These are phyloP conservation scores for Albifimbria verrucaria DNA, from an alignment of 2,329 filamentous ascomycete species.

Conservation along the genomic window DNA sequence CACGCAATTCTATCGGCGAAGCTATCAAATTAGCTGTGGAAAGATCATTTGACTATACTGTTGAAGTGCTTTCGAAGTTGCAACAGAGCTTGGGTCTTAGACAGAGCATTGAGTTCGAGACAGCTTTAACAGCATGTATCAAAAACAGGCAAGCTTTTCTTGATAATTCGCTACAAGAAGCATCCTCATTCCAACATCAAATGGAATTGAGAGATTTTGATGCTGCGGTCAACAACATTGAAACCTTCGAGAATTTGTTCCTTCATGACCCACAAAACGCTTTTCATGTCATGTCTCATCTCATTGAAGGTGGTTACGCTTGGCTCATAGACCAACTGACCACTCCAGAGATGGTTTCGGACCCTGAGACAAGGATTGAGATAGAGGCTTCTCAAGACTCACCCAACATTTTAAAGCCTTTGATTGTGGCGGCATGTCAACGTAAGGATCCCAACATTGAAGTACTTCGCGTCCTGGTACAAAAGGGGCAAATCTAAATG, in stretches of 20 bases:
- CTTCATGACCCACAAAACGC: no score
- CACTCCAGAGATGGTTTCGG: no score
- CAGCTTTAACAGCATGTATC: background rate
- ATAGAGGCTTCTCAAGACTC: background rate
- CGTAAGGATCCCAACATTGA: background rate
- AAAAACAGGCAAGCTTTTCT: background rate
- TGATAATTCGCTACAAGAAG: no score
- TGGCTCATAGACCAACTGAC: no score
- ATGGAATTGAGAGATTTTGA: no score
- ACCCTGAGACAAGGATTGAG: no score
- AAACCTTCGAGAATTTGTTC: no score
- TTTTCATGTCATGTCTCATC: no score
- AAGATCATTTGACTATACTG: background rate
- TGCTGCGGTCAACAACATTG: no score
- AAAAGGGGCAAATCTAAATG: background rate
- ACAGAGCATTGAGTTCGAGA: background rate
- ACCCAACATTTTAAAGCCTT: background rate
- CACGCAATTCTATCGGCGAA: background rate
- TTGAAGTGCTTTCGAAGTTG: background rate
- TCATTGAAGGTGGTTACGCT: no score
- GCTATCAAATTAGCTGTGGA: background rate
- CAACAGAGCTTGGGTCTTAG: background rate
- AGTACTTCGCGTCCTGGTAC: background rate
- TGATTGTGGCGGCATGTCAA: background rate
- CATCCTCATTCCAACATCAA: no score